Evolutionary conservation across 169 alveolate species (phyloP), one percentile per base, ranked within the genome.

Genomic region (Plasmodium yoelii): DNA sequence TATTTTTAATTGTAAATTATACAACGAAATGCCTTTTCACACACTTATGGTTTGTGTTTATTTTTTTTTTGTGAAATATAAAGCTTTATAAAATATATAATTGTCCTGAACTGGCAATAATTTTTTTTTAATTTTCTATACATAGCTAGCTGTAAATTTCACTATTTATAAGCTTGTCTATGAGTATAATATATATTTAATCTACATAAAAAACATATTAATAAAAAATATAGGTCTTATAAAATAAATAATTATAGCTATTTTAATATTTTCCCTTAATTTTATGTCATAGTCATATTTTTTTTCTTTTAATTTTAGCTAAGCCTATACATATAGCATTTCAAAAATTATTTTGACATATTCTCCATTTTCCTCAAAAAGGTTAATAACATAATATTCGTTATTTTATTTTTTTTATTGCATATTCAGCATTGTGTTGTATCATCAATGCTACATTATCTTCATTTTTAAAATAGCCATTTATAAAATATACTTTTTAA

Each of bases 61-160:
- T 44, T 67, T 67, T 67, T 67, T 44, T 67, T 46, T 51, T 51
- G 4, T 51, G 22, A 15, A 15, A 12, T 57, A 57, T 57, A 22
- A 51, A 51, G 19, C 53, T 64, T 18, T 64, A 64, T 9, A 13
- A 64, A 64, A 67, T 46, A 46, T 10, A 67, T 10, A 44, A 22
- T n/a, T 46, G 44, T 67, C 18, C 75, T 67, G 75, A 67, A 46
- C 5, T 5, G 75, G 44, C 19, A 57, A 67, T 57, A 67, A 44
- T 67, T 46, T 67, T 67, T 67, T 67, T 44, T n/a, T 8, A 9
- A 47, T 46, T 67, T 67, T 34, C n/a, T 67, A 44, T 15, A 44
- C 46, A 67, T 19, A 67, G n/a, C 60, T 67, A 67, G 75, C 75
- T 42, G 47, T 46, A 42, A 68, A 8, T 44, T 68, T 68, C 65